Evolutionary conservation across 345 rosid species (phyloP), one percentile per base, ranked within the genome.

Genomic region (Draba incana): DNA sequence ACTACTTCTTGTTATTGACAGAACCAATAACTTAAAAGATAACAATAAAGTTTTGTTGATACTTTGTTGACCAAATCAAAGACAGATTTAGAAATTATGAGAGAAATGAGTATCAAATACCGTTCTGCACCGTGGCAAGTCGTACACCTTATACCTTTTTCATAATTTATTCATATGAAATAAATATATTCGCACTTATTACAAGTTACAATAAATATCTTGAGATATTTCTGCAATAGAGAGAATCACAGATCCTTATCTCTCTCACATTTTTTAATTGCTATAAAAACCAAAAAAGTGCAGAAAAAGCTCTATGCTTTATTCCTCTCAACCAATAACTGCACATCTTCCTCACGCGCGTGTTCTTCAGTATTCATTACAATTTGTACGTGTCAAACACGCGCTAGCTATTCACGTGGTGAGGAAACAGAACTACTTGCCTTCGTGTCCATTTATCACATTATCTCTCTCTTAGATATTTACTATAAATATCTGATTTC

Each of bases 401-500:
- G 57, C 63, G 13, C 51, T 44, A 0, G 0, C 52, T 4, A 59
- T 2, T 20, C 42, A 27, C 14, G 44, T 60, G 57, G 42, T 25
- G 43, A n/a, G 15, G 1, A 43, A 15, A 54, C 47, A 8, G 15
- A 75, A 68, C 64, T 44, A 64, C 68, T 60, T 55, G 66, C 43
- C 53, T 60, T 16, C 43, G 72, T 67, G 68, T 74, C 68, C 9
- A 15, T 43, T 66, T 43, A 38, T 72, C 71, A 57, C 3, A 5
- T 31, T 6, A 0, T 65, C 24, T 43, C 37, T 65, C 6, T 44
- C 27, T 24, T 15, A 75, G 70, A 75, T 75, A 75, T 68, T 62
- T 62, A 41, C 74, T 75, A 75, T 68, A 75, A 75, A 75, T 75
- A 75, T 68, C 74, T 75, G 23, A 52, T 68, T 27, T 62, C 59